Conservation (phyloP, 345 rosid genomes). For the Gynandropsis gynandra region DNA sequence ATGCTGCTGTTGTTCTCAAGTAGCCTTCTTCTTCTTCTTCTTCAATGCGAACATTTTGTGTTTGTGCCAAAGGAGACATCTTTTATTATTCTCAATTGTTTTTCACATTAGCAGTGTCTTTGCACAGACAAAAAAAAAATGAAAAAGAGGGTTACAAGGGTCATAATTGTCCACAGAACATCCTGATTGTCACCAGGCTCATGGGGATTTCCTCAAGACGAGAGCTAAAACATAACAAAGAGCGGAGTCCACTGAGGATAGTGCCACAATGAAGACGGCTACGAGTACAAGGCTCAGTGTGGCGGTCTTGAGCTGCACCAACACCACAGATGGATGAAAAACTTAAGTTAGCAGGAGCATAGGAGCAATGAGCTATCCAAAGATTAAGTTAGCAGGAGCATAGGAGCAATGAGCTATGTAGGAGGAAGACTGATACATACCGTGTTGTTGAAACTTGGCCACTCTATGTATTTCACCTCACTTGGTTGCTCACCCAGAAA, state of each 20-base stretch:
- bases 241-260: slow-evolving; percentile 58
- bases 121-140: too few species aligned
- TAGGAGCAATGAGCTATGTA: neutral
- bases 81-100: too few species aligned
- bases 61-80: too few species aligned
- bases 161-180: too few species aligned
- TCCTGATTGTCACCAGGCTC: slow-evolving; percentile 6
- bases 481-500: slow-evolving; percentile 76
- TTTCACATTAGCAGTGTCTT: too few species aligned
- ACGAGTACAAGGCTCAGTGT: slow-evolving; percentile 60
- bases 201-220: slow-evolving; percentile 48
- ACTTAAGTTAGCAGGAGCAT: slow-evolving; percentile 4
- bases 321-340: too few species aligned
- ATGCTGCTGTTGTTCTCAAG: slow-evolving; percentile 78
- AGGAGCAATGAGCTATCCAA: neutral
- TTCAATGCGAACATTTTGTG: too few species aligned
- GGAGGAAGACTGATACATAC: slow-evolving; percentile 29
- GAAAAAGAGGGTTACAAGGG: too few species aligned
- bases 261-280: slow-evolving; percentile 58
- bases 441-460: slow-evolving; percentile 70
- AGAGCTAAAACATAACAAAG: slow-evolving; percentile 52
- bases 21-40: slow-evolving; percentile 19
- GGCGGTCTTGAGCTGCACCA: slow-evolving; percentile 70
- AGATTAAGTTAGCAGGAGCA: slow-evolving; percentile 1
- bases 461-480: slow-evolving; percentile 74